Evolutionary conservation across 352 stramenopile species (phyloP).

Genomic region (Phytophthora sp.): DNA sequence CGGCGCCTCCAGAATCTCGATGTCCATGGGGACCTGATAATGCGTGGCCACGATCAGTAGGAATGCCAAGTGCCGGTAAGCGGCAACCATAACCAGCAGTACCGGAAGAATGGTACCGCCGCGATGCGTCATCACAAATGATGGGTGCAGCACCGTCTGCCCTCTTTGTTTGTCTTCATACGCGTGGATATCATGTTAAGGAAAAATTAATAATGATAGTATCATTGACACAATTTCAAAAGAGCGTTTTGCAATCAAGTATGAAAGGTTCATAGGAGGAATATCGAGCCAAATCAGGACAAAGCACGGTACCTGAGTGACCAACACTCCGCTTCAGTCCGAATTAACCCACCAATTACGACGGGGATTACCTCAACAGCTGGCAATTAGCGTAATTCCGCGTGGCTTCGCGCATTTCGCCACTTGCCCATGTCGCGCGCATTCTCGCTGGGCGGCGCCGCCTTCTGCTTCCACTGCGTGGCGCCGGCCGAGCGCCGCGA

Average conservation of each 20-base stretch:
- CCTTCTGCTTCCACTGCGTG: conserved; percentile 46
- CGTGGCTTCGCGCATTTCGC: no score
- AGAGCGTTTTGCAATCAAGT: no score
- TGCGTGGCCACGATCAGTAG: background rate
- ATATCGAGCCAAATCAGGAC: no score
- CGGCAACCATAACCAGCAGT: background rate
- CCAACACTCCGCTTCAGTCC: no score
- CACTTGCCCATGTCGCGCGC: conserved; percentile 15
- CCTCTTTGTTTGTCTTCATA: no score
- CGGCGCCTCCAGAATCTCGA: conserved; percentile 23
- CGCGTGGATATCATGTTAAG: no score
- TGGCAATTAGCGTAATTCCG: no score
- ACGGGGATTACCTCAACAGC: no score
- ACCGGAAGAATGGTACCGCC: conserved; percentile 1
- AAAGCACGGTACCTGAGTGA: background rate
- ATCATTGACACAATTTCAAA: no score
- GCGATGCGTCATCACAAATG: conserved; percentile 19
- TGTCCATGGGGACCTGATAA: conserved; percentile 20
- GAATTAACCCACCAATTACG: background rate
- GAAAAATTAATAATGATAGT: no score
- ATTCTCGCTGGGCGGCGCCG: conserved; percentile 33
- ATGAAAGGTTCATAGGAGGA: no score
- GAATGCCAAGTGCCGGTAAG: background rate
- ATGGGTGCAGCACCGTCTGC: no score
- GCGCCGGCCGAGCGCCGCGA: conserved; percentile 10